Evolutionary conservation across 768 basidiomycete genomes (phyloP), one percentile per base, ranked within the genome.

Genomic region (Rubroboletus pulcherrimus): DNA sequence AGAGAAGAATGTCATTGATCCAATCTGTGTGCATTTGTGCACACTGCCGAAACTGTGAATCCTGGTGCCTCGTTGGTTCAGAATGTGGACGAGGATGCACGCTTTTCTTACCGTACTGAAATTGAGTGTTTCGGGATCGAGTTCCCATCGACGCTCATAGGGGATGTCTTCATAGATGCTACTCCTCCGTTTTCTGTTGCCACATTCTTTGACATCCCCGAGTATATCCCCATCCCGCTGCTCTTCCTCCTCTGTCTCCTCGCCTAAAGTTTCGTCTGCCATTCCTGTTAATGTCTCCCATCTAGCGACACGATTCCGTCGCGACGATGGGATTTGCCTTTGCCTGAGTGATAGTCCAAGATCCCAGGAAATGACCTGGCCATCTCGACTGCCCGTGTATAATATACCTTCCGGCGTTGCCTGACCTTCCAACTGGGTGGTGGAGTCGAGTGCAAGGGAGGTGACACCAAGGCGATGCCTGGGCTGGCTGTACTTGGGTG

Each of bases 1-100:
- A 94, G 17, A 99, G 79, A 3, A 93, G 66, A 45, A 98, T 83
- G 64, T 98, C 96, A 67, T 97, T 99, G 35, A 98, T 84, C 96
- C 96, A 99, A 72, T 98, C 95, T 1, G 86, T 86, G 69, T 98
- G 94, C 6, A 84, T 81, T 67, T 98, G 94, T 9, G 87, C 85
- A 55, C 86, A 88, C 69, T 98, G 95, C 31, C 96, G 81, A 68
- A 97, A 98, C 21, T 79, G 76, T 29, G 84, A 79, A 26, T 73
- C 71, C 81, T 85, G 59, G 56, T 40, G 59, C 57, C 57, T 46
- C 47, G 50, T 63, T 56, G 33, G 57, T 44, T 56, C 30, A 41
- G 41, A 48, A 34, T 31, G 40, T 33, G 51, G 51, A 33, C 8
- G 37, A 30, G 17, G 34, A 51, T 39, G 51, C 43, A 40, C 8